Evolutionary conservation across 768 basidiomycete genomes (phyloP), one percentile per base, ranked within the genome.

Genomic region (Multifurca ochricompacta): DNA sequence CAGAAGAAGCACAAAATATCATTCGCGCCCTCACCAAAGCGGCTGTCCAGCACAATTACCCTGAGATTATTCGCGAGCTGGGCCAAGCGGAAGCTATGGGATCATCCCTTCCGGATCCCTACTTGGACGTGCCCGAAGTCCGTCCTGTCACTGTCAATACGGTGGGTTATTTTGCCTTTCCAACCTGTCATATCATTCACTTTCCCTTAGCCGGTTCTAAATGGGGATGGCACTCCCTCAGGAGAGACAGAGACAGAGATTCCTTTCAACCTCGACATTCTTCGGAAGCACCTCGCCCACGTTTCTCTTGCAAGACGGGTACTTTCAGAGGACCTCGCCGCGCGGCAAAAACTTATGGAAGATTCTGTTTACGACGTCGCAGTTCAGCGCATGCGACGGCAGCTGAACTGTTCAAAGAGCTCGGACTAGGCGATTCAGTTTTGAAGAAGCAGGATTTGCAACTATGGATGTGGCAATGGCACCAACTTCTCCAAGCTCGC

Each of bases 391-490:
- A 72, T 88, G 56, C 74, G 78, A 65, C 79, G 82, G 51, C 80
- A 90, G 70, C 76, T 8, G 75, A 83, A 53, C 46, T 75, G 1
- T 76, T 91, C 48, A 74, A 78, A 5, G 71, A 76, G 27, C 72
- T 85, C 16, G 83, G 84, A 13, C 60, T 89, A 21, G 75, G 67
- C 25, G 73, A 70, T 54, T 69, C 68, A 18, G 69, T 70, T 8
- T 69, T 81, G 48, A 72, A 71, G 40, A 68, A 72, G 27, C 70
- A 71, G 14, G 76, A 80, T 59, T 70, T 94, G 23, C 81, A 83
- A 59, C 67, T 70, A 36, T 87, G 85, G 86, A 90, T 95, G 87
- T 91, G 86, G 85, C 71, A 79, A 6, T 95, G 91, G 91, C 85
- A 91, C 62, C 62, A 68, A 16, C 75, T 76, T 58, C 74, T 93